Conservation (phyloP, 371 early-diverging fungal genomes). For the Chytridiales sp. region DNA sequence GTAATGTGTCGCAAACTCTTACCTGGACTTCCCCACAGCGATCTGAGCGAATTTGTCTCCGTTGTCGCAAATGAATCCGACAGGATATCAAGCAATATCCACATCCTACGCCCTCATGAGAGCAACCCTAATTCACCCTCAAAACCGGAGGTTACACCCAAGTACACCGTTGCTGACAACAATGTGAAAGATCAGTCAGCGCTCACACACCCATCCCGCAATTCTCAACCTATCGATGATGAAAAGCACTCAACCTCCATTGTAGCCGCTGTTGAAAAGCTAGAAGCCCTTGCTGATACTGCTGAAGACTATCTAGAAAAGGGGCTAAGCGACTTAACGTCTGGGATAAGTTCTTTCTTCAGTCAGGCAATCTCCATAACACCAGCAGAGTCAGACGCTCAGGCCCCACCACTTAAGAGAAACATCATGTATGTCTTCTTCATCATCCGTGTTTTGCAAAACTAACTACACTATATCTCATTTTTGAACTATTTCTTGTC, state of each 20-base stretch:
- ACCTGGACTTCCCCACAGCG: conserved; percentile 21
- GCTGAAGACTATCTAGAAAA: conserved; percentile 33
- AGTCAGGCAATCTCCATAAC: conserved; percentile 21
- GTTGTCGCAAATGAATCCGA: conserved; percentile 35
- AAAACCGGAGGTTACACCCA: no score
- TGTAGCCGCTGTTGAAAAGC: conserved; percentile 12
- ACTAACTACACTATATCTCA: neutral
- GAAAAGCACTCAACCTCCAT: no score
- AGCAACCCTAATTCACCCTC: neutral
- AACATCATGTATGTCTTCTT: conserved; percentile 25
- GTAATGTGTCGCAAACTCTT: neutral
- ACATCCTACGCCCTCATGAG: no score
- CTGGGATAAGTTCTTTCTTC: conserved; percentile 23
- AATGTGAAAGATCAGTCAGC: no score
- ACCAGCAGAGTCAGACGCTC: conserved; percentile 5
- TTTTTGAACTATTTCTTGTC: neutral
- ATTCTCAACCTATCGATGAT: neutral
- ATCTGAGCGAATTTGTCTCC: conserved; percentile 40
- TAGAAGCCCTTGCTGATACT: conserved; percentile 27
- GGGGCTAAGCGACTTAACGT: no score
- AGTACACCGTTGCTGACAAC: no score
- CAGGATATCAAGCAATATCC: no score
- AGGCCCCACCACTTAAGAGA: neutral
- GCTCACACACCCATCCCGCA: conserved; percentile 8
- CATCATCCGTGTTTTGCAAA: neutral